Conservation (phyloP, 2,329 filamentous ascomycete genomes). For the Aspergillus quadricinctus region DNA sequence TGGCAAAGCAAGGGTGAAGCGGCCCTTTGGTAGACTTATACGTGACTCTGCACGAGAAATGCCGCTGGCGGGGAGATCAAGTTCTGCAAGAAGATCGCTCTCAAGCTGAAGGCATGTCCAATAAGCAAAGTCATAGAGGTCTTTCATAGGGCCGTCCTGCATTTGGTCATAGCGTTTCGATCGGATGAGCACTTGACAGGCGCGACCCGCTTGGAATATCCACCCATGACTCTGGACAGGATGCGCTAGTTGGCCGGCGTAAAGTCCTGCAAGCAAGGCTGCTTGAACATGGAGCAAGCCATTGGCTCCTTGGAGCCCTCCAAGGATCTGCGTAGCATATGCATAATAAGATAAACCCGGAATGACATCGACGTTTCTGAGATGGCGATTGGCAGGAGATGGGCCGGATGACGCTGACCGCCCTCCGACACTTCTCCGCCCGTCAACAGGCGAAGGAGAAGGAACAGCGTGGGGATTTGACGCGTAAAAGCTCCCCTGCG, state of each 20-base stretch:
- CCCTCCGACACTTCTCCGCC: constrained; percentile 13
- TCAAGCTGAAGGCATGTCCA: constrained; percentile 95
- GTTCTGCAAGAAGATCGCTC: constrained; percentile 88
- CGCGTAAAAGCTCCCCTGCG: constrained; percentile 19
- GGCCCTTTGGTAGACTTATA: constrained; percentile 38
- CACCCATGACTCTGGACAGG: constrained; percentile 79
- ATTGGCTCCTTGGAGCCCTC: constrained; percentile 71
- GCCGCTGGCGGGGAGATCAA: constrained; percentile 61
- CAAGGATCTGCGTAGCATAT: constrained; percentile 79
- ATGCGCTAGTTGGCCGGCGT: constrained; percentile 80
- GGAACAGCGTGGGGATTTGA: constrained; percentile 14
- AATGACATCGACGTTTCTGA: constrained; percentile 74
- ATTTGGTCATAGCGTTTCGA: constrained; percentile 43
- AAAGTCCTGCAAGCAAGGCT: constrained; percentile 78
- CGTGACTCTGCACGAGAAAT: constrained; percentile 53
- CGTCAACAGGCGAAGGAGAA: constrained; percentile 13
- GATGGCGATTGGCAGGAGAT: constrained; percentile 16
- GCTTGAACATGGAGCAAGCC: constrained; percentile 82
- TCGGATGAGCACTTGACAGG: constrained; percentile 68
- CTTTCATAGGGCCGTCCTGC: constrained; percentile 40
- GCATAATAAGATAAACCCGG: constrained; percentile 89
- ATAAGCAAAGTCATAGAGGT: constrained; percentile 70
- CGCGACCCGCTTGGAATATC: constrained; percentile 59
- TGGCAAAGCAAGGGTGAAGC: constrained; percentile 28
- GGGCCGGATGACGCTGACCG: constrained; percentile 9